Evolutionary conservation across 495 filamentous ascomycete genomes (phyloP), one percentile per base, ranked within the genome.

Genomic region (Trichoderma gamsii): DNA sequence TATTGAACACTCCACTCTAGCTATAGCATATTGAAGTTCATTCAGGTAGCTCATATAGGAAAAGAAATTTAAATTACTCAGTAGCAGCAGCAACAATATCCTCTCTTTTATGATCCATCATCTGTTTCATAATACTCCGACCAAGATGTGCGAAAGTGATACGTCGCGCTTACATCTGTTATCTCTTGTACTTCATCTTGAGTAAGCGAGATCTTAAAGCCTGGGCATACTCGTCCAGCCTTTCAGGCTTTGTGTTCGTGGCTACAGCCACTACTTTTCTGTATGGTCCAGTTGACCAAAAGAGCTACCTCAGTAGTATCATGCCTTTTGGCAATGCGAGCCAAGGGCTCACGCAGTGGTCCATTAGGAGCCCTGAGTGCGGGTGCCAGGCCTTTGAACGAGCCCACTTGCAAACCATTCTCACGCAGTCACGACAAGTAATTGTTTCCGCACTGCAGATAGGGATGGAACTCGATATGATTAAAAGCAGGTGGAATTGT

Each of bases 231-330:
- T 83, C 83, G 70, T 81, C 83, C 74, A 97, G 71, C 64, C 92
- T 79, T 68, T 88, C 77, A 77, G 93, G 88, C 69, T 85, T 96
- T 43, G 79, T 77, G 74, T 87, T 92, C 21, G 93, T 96, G 1
- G 92, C 95, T 69, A 96, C 78, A 0, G 86, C 79, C 21, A 93
- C 86, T 64, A 90, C 78, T 49, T 87, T 92, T 90, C 70, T 97
- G 91, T 41, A 96, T 77, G 41, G 83, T 84, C 92, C 92, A 97
- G 67, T 92, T 77, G 70, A 96, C 71, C 23, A 82, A 80, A 66
- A 96, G 82, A 69, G 93, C 91, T 0, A 80, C 83, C 67, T 87
- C 82, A 16, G 78, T 83, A 32, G 95, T 92, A 4, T 82, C 88
- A 71, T 97, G 96, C 80, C 94, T 96, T 70, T 76, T 80, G 12